Percentiles rank a stretch among this genome's conserved stretches.
Evolutionary conservation across 2,329 filamentous ascomycete species (phyloP).

Genomic region (Colletotrichum horii): DNA sequence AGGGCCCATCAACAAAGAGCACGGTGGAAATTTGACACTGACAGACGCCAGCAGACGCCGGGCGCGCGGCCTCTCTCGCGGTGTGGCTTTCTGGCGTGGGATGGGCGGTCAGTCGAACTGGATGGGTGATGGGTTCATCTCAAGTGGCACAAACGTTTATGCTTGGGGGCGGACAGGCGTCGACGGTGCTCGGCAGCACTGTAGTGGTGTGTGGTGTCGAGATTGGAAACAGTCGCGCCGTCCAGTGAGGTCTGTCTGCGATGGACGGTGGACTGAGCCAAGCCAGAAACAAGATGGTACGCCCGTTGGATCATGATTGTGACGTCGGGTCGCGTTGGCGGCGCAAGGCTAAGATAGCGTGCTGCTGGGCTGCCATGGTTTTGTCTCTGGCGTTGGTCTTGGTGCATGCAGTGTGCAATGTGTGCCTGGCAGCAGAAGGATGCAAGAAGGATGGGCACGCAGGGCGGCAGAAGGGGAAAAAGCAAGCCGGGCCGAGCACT

Average conservation of each 20-base stretch:
- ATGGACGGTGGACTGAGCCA: conserved; percentile 1
- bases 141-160: conserved; percentile 8
- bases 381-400: background rate
- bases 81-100: background rate
- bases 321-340: conserved; percentile 1
- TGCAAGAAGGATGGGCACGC: background rate
- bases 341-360: background rate
- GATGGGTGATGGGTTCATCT: background rate
- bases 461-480: background rate
- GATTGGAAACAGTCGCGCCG: background rate
- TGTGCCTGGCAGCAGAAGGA: background rate
- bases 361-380: background rate
- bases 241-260: background rate
- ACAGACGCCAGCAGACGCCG: background rate
- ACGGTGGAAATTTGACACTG: background rate
- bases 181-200: background rate
- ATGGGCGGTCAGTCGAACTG: background rate
- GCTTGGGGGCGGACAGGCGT: background rate
- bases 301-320: background rate
- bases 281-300: background rate
- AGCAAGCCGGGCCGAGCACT: background rate
- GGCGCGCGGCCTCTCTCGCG: background rate
- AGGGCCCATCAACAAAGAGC: background rate
- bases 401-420: background rate
- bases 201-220: background rate